phyloP scores from a whole-genome alignment of 2,329 filamentous ascomycete genomes.

The Colletotrichum tamarilloi region DNA sequence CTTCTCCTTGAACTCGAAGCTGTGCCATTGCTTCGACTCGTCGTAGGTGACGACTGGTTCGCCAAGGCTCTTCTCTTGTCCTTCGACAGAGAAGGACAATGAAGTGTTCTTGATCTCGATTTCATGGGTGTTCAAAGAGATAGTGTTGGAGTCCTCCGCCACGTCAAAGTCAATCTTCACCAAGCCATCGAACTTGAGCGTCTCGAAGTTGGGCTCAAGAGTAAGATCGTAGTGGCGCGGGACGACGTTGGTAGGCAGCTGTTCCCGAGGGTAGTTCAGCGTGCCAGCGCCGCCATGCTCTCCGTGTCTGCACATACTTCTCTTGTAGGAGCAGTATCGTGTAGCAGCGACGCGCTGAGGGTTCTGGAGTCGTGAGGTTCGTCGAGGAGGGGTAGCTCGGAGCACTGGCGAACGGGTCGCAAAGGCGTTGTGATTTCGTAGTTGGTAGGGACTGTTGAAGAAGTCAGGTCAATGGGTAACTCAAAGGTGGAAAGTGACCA shows the following conservation, averaged over 20 bases:
- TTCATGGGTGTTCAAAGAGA: constrained; percentile 89
- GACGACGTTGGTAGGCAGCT: constrained; percentile 91
- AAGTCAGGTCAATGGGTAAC: not conserved
- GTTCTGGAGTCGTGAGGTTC: constrained; percentile 22
- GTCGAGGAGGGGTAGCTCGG: constrained; percentile 26
- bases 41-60: constrained; percentile 76
- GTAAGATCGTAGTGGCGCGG: constrained; percentile 93
- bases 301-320: constrained; percentile 37
- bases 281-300: constrained; percentile 29
- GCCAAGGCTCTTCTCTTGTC: constrained; percentile 63
- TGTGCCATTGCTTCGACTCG: constrained; percentile 83
- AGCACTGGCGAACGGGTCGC: constrained; percentile 8
- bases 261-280: constrained; percentile 68
- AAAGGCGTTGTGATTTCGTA: constrained; percentile 17
- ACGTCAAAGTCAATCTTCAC: constrained; percentile 91
- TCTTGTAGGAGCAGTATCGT: constrained; percentile 35
- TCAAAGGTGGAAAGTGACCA: not conserved
- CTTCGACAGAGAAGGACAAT: constrained; percentile 34
- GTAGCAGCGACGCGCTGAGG: constrained; percentile 30
- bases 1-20: constrained; percentile 79
- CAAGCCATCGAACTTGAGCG: constrained; percentile 86
- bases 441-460: constrained; percentile 10
- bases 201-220: constrained; percentile 89
- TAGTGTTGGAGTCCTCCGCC: constrained; percentile 82
- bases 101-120: constrained; percentile 80